Percentiles rank a stretch among this genome's conserved stretches.
Evolutionary conservation across 495 filamentous ascomycete species (phyloP).

Genomic region (Extremus antarcticus): DNA sequence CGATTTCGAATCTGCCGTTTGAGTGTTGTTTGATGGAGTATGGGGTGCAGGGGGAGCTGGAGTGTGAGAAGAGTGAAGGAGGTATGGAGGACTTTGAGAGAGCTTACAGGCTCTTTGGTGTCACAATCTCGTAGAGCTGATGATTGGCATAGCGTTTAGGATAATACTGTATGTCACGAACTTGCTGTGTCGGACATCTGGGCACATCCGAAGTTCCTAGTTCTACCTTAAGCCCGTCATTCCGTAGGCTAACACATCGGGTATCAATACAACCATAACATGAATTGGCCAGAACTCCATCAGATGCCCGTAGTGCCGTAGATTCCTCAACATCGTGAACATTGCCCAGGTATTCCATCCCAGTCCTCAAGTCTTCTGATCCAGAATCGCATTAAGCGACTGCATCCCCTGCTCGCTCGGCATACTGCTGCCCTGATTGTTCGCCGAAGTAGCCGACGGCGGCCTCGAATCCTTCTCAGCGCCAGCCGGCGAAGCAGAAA

Average conservation of each 20-base stretch:
- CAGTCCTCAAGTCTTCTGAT: background rate
- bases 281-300: background rate
- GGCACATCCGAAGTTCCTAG: too few relatives aligned
- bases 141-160: background rate
- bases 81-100: conserved; percentile 34
- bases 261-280: background rate
- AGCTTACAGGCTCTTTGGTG: conserved; percentile 45
- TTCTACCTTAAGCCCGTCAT: too few relatives aligned
- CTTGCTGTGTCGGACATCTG: too few relatives aligned
- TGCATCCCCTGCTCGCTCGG: background rate
- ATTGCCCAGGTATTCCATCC: background rate
- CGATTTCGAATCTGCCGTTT: conserved; percentile 38
- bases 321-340: background rate
- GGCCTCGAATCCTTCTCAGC: background rate
- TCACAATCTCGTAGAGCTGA: conserved; percentile 33
- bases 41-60: conserved; percentile 31
- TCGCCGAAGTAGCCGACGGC: background rate
- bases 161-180: too few relatives aligned
- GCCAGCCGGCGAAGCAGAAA: background rate
- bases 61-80: conserved; percentile 23
- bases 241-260: background rate
- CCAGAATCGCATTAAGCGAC: background rate
- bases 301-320: background rate
- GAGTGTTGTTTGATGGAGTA: conserved; percentile 54
- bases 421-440: background rate